Conservation (phyloP, 1,284 basidiomycete species). For the Clitocybe nebularis region DNA sequence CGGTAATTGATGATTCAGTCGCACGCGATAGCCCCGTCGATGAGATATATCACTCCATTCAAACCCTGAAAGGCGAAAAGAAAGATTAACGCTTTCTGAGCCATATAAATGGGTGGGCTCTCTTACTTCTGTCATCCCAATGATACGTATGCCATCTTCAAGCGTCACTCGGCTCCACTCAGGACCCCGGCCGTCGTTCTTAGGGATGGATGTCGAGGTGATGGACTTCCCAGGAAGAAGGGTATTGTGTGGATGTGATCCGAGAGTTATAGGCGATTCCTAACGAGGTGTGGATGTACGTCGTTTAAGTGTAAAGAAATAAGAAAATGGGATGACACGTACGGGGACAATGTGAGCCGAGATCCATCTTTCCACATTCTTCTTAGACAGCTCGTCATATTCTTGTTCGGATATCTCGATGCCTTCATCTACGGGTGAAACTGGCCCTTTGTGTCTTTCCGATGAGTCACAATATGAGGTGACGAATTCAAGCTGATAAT, state of each 20-base stretch:
- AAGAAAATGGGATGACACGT: constrained; percentile 19
- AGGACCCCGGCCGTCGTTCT: constrained; percentile 31
- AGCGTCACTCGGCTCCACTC: constrained; percentile 57
- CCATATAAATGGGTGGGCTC: constrained; percentile 11
- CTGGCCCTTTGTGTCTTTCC: constrained; percentile 55
- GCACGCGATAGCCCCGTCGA: constrained; percentile 56
- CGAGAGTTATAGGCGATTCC: constrained; percentile 41
- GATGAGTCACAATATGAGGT: neutral
- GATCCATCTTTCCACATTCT: constrained; percentile 70
- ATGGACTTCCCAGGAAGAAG: constrained; percentile 53
- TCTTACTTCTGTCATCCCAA: constrained; percentile 52
- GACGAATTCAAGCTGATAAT: neutral
- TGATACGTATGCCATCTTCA: constrained; percentile 48
- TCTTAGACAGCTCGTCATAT: constrained; percentile 51
- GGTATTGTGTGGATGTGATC: constrained; percentile 40
- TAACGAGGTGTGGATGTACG: constrained; percentile 17
- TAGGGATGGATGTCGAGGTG: constrained; percentile 38
- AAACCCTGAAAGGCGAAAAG: constrained; percentile 39
- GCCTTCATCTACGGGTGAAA: constrained; percentile 31
- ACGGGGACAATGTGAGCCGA: constrained; percentile 73
- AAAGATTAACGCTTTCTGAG: constrained; percentile 1
- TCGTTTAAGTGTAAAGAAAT: neutral
- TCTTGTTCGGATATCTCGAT: constrained; percentile 59
- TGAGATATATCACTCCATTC: constrained; percentile 68
- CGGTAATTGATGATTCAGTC: constrained; percentile 1